Evolutionary conservation across 2,329 filamentous ascomycete genomes (phyloP), one percentile per base, ranked within the genome.

Genomic region (Aaosphaeria pasadenensis): DNA sequence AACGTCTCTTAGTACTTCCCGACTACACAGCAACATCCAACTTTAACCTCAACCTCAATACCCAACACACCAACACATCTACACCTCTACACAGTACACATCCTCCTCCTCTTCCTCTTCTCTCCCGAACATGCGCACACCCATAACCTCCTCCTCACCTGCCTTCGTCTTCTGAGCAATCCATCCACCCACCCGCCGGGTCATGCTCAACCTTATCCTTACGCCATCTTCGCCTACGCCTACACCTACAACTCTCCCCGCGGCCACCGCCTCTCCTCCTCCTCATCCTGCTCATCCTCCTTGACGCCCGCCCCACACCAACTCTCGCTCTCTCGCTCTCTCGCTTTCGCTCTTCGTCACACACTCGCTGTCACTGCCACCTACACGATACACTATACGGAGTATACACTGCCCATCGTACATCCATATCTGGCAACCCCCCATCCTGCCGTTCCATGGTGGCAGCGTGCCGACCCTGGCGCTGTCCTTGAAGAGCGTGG

Each of bases 401-500:
- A 24, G 2, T 24, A 24, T 24, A 24, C 17, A 24, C 17, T 24
- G 17, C 17, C 17, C 17, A 24, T 24, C 17, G 17, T 24, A 24
- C 17, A 24, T 24, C 17, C 17, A 24, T 24, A 24, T 24, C 17
- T 24, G 17, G 17, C 33, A 36, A 36, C 33, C 33, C 9, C n/a
- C 9, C 7, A 28, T 40, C 30, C 36, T 45, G 30, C 50, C 53
- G 31, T 53, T 55, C 48, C 39, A 54, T 53, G 54, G 53, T 46
- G 46, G 48, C 38, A 32, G 36, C 31, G 40, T 33, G 39, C 48
- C 32, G n/a, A 6, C 7, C 39, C 41, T 40, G 39, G 39, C 33
- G 33, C 33, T 24, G 17, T 24, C 17, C 7, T n/a, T 36, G 33
- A 36, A 36, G 33, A 36, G 33, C 33, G 33, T 9, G 33, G 9